Evolutionary conservation across 768 basidiomycete genomes (phyloP).

Genomic region (Gloeopeniophorella convolvens): DNA sequence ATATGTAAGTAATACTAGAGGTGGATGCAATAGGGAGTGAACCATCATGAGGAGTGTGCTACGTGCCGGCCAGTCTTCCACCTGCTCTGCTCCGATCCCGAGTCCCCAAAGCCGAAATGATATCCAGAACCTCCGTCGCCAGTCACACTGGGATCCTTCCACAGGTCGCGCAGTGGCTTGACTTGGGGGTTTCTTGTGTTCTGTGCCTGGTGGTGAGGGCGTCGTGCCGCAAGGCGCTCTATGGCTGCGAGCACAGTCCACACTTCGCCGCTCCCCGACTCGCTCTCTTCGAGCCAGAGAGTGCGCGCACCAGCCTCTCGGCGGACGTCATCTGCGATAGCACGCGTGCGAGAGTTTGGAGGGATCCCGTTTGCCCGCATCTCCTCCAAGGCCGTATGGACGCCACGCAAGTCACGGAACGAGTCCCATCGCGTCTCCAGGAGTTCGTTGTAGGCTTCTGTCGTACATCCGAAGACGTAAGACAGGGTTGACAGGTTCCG

Average conservation of each 20-base stretch:
- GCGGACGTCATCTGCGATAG: conserved; percentile 55
- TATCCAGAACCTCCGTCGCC: conserved; percentile 2
- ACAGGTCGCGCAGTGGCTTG: neutral
- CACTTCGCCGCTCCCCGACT: conserved; percentile 42
- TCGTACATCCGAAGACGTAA: conserved; percentile 87
- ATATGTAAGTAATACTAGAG: neutral
- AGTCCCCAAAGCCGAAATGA: conserved; percentile 15
- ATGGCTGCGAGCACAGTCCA: conserved; percentile 46
- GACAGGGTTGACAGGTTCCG: conserved; percentile 67
- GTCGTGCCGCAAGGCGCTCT: conserved; percentile 35
- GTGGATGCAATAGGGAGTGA: neutral
- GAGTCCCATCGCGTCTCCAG: conserved; percentile 78
- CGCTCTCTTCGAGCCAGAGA: conserved; percentile 43
- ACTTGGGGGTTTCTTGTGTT: neutral
- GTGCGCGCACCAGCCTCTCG: conserved; percentile 54
- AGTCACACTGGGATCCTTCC: conserved; percentile 13
- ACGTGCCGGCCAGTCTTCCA: neutral
- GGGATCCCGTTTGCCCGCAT: conserved; percentile 78
- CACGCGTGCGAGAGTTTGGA: conserved; percentile 50
- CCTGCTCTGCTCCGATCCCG: conserved; percentile 1
- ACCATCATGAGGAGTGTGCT: conserved; percentile 2
- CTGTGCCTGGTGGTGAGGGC: neutral
- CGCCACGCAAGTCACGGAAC: conserved; percentile 76
- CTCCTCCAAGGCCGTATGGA: conserved; percentile 67
- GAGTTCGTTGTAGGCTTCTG: conserved; percentile 82